Percentiles rank a stretch among this genome's conserved stretches.
phyloP scores from a whole-genome alignment of 805 yeast genomes.

The Dipodascopsis tothii region DNA sequence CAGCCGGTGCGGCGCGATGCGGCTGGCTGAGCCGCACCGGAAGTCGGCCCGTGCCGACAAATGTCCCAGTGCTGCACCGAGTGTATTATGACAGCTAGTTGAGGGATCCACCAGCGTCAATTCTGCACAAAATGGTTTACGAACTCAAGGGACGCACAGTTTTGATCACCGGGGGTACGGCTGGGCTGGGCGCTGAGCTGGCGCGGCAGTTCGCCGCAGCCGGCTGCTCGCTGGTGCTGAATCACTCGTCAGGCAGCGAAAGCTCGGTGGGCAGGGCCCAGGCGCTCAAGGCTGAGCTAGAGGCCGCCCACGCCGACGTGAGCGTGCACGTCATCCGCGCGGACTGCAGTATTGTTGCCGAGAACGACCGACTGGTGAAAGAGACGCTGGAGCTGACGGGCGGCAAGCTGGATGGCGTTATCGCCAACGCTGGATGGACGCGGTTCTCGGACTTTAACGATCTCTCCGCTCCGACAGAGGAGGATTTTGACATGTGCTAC shows the following conservation, averaged over 20 bases:
- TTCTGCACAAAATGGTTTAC: conserved; percentile 21
- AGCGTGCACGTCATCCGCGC: conserved; percentile 26
- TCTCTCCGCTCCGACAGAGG: conserved; percentile 31
- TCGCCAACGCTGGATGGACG: conserved; percentile 38
- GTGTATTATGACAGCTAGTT: too few relatives aligned
- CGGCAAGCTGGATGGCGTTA: conserved; percentile 33
- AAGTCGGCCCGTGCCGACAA: too few relatives aligned
- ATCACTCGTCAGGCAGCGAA: conserved; percentile 26
- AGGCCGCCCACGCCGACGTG: conserved; percentile 17
- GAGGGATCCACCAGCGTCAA: too few relatives aligned
- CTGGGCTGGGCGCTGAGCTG: conserved; percentile 35
- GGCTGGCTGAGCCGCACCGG: too few relatives aligned
- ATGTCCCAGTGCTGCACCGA: too few relatives aligned
- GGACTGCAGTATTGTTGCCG: conserved; percentile 27
- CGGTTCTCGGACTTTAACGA: conserved; percentile 31
- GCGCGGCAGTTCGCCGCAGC: conserved; percentile 33
- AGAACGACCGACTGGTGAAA: conserved; percentile 26
- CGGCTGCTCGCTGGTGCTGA: conserved; percentile 32
- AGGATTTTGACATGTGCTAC: conserved; percentile 24
- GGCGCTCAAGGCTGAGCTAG: conserved; percentile 20
- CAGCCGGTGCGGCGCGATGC: too few relatives aligned
- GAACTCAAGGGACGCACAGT: conserved; percentile 29
- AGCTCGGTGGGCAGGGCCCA: conserved; percentile 31
- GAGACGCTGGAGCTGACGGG: conserved; percentile 27
- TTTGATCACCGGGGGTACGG: conserved; percentile 31